Evolutionary conservation across 1,284 basidiomycete genomes (phyloP), one percentile per base, ranked within the genome.

Genomic region (Trichosporon faecale): DNA sequence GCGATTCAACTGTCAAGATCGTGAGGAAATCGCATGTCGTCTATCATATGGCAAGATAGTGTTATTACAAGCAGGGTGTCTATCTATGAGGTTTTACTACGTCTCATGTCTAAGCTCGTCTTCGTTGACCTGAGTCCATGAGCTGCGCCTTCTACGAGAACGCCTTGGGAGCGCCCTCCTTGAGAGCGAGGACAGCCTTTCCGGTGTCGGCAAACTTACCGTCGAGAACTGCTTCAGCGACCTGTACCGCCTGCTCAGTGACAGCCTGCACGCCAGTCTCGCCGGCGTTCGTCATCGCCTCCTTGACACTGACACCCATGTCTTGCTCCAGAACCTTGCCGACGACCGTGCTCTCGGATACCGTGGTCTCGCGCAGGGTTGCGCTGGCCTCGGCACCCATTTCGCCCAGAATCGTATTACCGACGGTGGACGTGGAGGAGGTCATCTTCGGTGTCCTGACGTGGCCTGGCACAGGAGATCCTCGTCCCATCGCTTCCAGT

Each of bases 181-280:
- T 61, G 18, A 61, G 57, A 2, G 57, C 57, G 8, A 61, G 27
- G 9, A 61, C 57, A 31, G 57, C 57, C 57, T 61, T 25, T 14
- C 63, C 63, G 8, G 64, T 65, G n/a, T 55, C 65, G n/a, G 52
- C 52, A 37, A 66, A 57, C 40, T 66, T 57, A 27, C 71, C 73
- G 52, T 73, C 72, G 31, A 74, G 66, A 11, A 80, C 23, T 2
- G 40, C 66, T 66, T 77, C 75, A 5, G 73, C 76, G 2, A 76
- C 60, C 33, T 80, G 76, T 2, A 66, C 72, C 29, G 78, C 64
- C 65, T 79, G 68, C 31, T 78, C 77, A 57, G 76, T 66, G 40
- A 78, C 73, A 33, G 77, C 76, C 72, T 81, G 79, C 7, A 74
- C 68, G 0, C 81, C 81, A 2, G 81, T 81, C 72, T 82, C 79